A percentile compares a stretch with the other conserved stretches of the same genome.
Conservation (phyloP, 2,329 filamentous ascomycete genomes). For the Penicillium sp. region DNA sequence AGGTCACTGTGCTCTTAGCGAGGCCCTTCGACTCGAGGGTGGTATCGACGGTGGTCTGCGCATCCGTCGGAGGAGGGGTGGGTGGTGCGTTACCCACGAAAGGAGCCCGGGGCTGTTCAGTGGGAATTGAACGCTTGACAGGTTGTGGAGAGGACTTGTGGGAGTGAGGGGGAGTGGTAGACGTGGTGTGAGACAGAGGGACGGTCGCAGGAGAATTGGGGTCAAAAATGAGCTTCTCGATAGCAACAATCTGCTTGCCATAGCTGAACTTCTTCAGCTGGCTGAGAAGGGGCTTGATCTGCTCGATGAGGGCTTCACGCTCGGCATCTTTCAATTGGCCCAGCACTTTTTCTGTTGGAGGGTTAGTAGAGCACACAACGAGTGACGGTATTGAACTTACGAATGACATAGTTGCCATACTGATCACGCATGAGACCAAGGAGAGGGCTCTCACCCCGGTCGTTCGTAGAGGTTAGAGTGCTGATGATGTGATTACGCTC, state of each 20-base stretch:
- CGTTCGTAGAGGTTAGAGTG: constrained; percentile 51
- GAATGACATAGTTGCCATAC: constrained; percentile 92
- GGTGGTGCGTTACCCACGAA: constrained; percentile 51
- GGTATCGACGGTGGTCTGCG: constrained; percentile 52
- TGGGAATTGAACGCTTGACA: constrained; percentile 26
- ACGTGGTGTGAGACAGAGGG: constrained; percentile 26
- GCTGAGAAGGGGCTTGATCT: constrained; percentile 55
- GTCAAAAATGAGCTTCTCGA: constrained; percentile 50
- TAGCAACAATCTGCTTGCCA: constrained; percentile 57
- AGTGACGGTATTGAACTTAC: constrained; percentile 51
- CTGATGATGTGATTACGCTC: constrained; percentile 63
- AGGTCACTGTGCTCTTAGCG: constrained; percentile 28
- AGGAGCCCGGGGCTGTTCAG: constrained; percentile 35
- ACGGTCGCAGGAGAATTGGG: constrained; percentile 20
- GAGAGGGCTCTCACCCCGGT: constrained; percentile 61
- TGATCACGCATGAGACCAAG: constrained; percentile 76
- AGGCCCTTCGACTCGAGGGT: constrained; percentile 32
- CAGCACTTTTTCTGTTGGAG: constrained; percentile 65
- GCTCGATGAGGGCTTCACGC: constrained; percentile 51
- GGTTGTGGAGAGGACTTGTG: constrained; percentile 35
- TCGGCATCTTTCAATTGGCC: constrained; percentile 54
- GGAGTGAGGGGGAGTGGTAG: constrained; percentile 34
- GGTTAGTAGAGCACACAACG: constrained; percentile 18
- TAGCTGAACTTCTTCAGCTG: constrained; percentile 56
- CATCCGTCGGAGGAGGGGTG: constrained; percentile 59